Percentiles rank a stretch among this genome's conserved stretches.
Evolutionary conservation across 2,329 filamentous ascomycete genomes (phyloP).

Genomic region (Macrophomina phaseolina): DNA sequence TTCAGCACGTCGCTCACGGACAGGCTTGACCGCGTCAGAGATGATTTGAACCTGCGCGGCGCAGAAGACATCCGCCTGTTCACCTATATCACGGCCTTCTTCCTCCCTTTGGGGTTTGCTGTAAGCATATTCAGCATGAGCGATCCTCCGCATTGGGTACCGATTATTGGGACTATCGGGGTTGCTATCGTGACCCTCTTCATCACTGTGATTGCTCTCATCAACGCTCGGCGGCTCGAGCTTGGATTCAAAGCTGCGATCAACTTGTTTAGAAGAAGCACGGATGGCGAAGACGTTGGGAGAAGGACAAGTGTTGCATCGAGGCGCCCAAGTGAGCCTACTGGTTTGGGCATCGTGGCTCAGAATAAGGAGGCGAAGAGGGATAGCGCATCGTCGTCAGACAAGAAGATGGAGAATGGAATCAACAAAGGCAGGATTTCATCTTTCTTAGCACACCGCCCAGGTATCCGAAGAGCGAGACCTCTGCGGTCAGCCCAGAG

Average conservation of each 20-base stretch:
- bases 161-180: constrained; percentile 1
- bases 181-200: constrained; percentile 17
- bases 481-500: not conserved
- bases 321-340: not conserved
- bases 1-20: constrained; percentile 31
- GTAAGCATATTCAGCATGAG: constrained; percentile 43
- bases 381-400: not conserved
- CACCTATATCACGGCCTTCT: constrained; percentile 45
- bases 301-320: not conserved
- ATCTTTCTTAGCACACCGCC: not conserved
- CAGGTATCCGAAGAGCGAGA: not conserved
- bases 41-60: constrained; percentile 32
- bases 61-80: constrained; percentile 42
- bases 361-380: not conserved
- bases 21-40: constrained; percentile 31
- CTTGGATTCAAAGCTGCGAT: constrained; percentile 8
- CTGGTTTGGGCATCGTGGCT: not conserved
- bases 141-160: constrained; percentile 29
- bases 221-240: constrained; percentile 3
- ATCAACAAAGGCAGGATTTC: not conserved
- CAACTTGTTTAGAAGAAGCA: not conserved
- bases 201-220: constrained; percentile 7
- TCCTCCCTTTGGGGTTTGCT: constrained; percentile 42
- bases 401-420: not conserved
- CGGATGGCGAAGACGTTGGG: not conserved